These are phyloP conservation scores for Monosporozyma servazzii DNA, from an alignment of 805 yeast genomes.

Conservation along the genomic window DNA sequence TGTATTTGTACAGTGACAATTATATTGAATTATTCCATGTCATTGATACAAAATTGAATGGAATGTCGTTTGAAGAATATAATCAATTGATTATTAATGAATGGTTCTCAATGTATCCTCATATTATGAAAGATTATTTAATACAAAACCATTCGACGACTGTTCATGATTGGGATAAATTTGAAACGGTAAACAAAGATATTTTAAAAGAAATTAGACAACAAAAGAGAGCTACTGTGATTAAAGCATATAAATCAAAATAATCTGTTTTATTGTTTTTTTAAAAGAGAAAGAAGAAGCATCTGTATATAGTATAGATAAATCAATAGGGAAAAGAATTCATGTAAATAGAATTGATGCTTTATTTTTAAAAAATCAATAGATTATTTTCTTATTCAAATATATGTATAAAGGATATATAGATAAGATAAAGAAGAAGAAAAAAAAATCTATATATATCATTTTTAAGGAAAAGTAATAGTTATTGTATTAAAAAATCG, in stretches of 20 bases:
- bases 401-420: neutral
- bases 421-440: neutral
- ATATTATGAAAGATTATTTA: constrained; percentile 26
- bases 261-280: neutral
- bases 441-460: too few species aligned
- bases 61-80: constrained; percentile 10
- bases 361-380: too few species aligned
- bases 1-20: neutral
- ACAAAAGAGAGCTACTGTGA: constrained; percentile 4
- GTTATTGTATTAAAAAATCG: neutral
- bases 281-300: neutral
- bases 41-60: constrained; percentile 1
- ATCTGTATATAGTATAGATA: neutral
- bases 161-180: constrained; percentile 17
- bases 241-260: neutral
- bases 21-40: neutral
- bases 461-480: neutral
- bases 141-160: constrained; percentile 16
- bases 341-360: too few species aligned
- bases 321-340: too few species aligned
- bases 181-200: constrained; percentile 13
- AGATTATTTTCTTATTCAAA: neutral
- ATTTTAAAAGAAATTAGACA: constrained; percentile 15
- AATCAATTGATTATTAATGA: constrained; percentile 2
- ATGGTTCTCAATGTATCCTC: constrained; percentile 17